These are phyloP conservation scores for Aspergillus jensenii DNA, from an alignment of 2,329 filamentous ascomycete species.

Conservation along the genomic window DNA sequence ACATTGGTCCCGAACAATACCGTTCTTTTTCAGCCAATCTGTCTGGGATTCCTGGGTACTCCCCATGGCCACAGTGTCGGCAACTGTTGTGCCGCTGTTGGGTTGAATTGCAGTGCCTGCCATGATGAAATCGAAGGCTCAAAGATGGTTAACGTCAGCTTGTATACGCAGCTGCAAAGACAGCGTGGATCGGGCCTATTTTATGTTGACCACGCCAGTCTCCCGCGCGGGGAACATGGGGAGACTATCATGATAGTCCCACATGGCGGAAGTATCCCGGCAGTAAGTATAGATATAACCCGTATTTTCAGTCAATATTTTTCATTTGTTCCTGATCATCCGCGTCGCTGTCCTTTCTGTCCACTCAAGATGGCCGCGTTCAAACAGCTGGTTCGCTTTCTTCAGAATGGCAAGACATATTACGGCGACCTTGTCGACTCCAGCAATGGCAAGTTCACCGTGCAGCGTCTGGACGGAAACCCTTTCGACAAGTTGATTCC, in stretches of 20 bases:
- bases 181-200: no score
- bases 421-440: not conserved
- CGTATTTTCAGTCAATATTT: no score
- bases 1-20: constrained; percentile 46
- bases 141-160: no score
- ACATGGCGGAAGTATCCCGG: no score
- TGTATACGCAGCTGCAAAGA: no score
- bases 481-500: no score
- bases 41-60: constrained; percentile 10
- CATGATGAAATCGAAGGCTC: not conserved
- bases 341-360: no score
- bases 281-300: no score
- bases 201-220: no score
- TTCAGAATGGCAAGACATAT: not conserved
- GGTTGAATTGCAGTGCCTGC: not conserved
- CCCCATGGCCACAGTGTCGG: constrained; percentile 15
- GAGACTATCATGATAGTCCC: not conserved
- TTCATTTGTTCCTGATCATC: no score
- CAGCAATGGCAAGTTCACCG: not conserved
- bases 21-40: constrained; percentile 18
- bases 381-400: not conserved
- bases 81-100: not conserved
- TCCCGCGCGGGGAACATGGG: no score
- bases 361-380: not conserved
- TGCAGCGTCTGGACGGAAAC: no score